Conservation (phyloP, 179 eudicot species). For the Heliamphora pulchella region DNA sequence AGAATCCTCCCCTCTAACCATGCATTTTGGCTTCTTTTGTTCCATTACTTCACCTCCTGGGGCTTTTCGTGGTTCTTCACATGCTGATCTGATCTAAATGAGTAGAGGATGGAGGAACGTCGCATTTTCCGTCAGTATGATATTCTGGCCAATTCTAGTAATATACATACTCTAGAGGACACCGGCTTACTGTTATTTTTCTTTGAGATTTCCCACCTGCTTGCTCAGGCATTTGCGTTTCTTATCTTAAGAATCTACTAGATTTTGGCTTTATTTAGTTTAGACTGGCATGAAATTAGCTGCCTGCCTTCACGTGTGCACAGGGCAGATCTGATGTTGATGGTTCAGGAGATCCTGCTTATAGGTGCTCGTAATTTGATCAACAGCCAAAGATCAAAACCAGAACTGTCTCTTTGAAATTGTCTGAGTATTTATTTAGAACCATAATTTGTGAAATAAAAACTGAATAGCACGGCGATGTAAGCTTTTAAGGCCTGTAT, state of each 20-base stretch:
- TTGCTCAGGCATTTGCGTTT: background rate
- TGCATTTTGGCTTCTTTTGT: background rate
- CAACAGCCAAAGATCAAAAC: background rate
- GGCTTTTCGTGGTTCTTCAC: background rate
- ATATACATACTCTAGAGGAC: background rate
- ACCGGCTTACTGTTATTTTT: background rate
- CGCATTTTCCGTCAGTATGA: background rate
- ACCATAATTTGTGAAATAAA: background rate
- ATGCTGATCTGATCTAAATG: constrained; percentile 6
- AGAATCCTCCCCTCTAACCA: background rate
- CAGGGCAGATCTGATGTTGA: background rate
- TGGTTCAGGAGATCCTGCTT: constrained; percentile 1
- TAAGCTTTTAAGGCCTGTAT: no score
- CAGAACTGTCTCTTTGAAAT: background rate
- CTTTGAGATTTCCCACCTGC: background rate
- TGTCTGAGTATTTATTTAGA: background rate
- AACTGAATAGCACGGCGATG: background rate
- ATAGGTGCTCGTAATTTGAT: background rate
- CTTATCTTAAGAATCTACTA: background rate
- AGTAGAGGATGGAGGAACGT: background rate
- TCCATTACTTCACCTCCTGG: background rate
- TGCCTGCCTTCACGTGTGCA: constrained; percentile 5
- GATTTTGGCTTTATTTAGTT: background rate
- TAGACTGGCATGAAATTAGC: background rate
- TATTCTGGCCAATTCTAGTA: background rate